Percentiles rank a stretch among this genome's conserved stretches.
These are phyloP conservation scores for Caryopteris hybrid DNA, from an alignment of 305 asterid species.

Conservation along the genomic window DNA sequence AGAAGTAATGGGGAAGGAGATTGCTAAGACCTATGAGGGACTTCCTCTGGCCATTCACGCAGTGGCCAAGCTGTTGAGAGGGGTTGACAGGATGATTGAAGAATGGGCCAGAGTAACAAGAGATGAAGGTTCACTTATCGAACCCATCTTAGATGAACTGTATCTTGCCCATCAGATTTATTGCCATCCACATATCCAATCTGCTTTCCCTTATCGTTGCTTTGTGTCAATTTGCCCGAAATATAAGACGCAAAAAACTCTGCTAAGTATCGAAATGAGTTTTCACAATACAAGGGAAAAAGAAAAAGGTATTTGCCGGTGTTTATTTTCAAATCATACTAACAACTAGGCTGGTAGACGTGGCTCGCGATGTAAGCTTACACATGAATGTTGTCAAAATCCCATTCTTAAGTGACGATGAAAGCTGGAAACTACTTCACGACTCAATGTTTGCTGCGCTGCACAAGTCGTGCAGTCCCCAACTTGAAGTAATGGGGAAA, in stretches of 20 bases:
- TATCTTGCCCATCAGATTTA: neutral
- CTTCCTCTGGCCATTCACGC: neutral
- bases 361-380: neutral
- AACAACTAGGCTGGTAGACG: neutral
- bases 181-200: neutral
- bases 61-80: neutral
- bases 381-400: neutral
- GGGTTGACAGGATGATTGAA: too few species aligned
- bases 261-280: neutral
- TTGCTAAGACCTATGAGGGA: neutral
- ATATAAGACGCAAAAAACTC: neutral
- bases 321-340: neutral
- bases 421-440: conserved; percentile 6
- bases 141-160: neutral
- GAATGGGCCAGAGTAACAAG: too few species aligned
- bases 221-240: neutral
- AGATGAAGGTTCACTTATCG: neutral
- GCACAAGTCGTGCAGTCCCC: neutral
- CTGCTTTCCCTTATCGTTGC: neutral
- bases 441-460: neutral
- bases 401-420: neutral
- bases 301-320: neutral
- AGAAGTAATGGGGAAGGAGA: neutral
- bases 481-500: too few species aligned
- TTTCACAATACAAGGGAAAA: neutral